These are phyloP conservation scores for Phytophthora ramorum DNA, from an alignment of 352 stramenopile species.

Conservation along the genomic window DNA sequence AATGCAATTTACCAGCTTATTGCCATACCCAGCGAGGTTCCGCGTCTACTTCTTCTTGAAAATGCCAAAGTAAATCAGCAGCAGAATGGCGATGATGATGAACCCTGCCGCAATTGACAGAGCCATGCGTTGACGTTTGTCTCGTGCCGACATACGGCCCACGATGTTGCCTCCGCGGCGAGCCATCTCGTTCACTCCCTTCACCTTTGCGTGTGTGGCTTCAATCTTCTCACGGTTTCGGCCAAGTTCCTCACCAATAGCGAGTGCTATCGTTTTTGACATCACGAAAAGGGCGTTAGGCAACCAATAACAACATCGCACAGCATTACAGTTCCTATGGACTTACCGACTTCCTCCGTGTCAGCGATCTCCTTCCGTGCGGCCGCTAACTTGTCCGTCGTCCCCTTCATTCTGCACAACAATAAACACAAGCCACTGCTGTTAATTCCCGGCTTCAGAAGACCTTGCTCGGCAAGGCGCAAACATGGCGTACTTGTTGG, in stretches of 20 bases:
- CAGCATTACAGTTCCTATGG: neutral
- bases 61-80: slow-evolving; percentile 91
- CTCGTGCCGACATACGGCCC: slow-evolving; percentile 82
- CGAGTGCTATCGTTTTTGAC: slow-evolving; percentile 49
- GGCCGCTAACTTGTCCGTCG: slow-evolving; percentile 79
- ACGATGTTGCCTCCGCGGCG: slow-evolving; percentile 84
- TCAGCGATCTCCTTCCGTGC: slow-evolving; percentile 84
- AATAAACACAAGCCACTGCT: neutral
- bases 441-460: neutral
- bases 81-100: slow-evolving; percentile 83
- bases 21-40: slow-evolving; percentile 1
- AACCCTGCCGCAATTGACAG: slow-evolving; percentile 77
- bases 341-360: slow-evolving; percentile 87
- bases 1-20: slow-evolving; percentile 32
- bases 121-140: slow-evolving; percentile 82
- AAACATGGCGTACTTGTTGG: slow-evolving; percentile 66
- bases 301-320: neutral
- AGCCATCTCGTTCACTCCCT: slow-evolving; percentile 87
- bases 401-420: slow-evolving; percentile 78
- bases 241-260: slow-evolving; percentile 83
- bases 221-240: slow-evolving; percentile 90
- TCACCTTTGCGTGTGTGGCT: slow-evolving; percentile 84
- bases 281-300: slow-evolving; percentile 2
- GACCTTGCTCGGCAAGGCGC: no score
- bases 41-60: slow-evolving; percentile 78